Evolutionary conservation across 225 moss, liverwort and hornwort species (phyloP).

Genomic region (Pseudisothecium myosuroides): DNA sequence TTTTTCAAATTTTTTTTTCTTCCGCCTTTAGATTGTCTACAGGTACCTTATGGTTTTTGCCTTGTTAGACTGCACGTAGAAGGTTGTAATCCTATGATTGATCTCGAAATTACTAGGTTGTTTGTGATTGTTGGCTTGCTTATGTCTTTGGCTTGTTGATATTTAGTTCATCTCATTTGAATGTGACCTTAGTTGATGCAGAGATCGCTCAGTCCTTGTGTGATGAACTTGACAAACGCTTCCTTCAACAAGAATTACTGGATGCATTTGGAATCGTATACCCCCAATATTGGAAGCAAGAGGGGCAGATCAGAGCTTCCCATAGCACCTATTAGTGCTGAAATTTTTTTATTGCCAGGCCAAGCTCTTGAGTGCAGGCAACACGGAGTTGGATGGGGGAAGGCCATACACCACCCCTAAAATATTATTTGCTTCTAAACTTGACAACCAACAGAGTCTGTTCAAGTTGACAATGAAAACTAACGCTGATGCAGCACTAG

Average conservation of each 20-base stretch:
- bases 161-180: no score
- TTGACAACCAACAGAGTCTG: not conserved
- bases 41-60: no score
- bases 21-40: no score
- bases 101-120: no score
- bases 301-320: not conserved
- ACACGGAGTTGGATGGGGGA: not conserved
- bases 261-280: not conserved
- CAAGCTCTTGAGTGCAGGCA: not conserved
- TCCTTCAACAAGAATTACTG: not conserved
- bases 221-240: not conserved
- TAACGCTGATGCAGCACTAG: not conserved
- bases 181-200: not conserved
- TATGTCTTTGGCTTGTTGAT: no score
- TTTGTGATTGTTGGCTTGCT: no score
- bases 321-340: rapidly evolving
- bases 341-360: not conserved
- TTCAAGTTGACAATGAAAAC: not conserved
- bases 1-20: no score
- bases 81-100: no score
- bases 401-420: no score
- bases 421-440: not conserved
- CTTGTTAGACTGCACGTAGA: no score
- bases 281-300: not conserved
- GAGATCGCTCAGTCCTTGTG: not conserved